Evolutionary conservation across 2,329 filamentous ascomycete genomes (phyloP).

Genomic region (Thielaviopsis populi): DNA sequence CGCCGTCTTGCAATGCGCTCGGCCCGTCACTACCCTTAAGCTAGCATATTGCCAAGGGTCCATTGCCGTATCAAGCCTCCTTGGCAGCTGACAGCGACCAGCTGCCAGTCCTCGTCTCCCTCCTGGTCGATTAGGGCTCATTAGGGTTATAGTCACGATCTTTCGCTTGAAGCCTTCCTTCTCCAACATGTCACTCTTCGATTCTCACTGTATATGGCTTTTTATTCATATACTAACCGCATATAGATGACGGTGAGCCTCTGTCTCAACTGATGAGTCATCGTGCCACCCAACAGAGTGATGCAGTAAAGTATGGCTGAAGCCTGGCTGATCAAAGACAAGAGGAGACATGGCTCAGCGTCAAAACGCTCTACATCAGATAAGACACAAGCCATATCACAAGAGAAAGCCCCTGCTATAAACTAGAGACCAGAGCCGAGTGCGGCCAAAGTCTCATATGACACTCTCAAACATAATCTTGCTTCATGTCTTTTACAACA

Average conservation of each 20-base stretch:
- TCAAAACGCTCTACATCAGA: neutral
- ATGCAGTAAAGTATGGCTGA: neutral
- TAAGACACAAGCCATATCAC: neutral
- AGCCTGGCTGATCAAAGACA: constrained; percentile 3
- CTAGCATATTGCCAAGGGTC: neutral
- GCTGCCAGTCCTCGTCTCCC: neutral
- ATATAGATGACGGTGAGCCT: neutral
- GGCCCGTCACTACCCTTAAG: too few relatives aligned
- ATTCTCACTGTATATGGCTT: neutral
- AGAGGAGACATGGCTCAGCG: neutral
- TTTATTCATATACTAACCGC: neutral
- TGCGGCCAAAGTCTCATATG: too few relatives aligned
- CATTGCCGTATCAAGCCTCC: neutral
- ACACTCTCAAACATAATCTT: neutral
- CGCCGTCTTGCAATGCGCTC: too few relatives aligned
- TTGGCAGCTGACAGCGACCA: neutral
- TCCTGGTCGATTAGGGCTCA: neutral
- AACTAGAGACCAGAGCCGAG: too few relatives aligned
- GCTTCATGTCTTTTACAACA: neutral
- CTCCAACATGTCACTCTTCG: neutral
- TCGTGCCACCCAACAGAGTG: neutral
- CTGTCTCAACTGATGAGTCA: neutral
- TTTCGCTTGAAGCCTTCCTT: neutral
- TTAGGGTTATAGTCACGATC: neutral
- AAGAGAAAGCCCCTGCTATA: neutral